Base-by-base conservation (phyloP, 2,329 filamentous ascomycete genomes). In the Cytospora piceae region DNA sequence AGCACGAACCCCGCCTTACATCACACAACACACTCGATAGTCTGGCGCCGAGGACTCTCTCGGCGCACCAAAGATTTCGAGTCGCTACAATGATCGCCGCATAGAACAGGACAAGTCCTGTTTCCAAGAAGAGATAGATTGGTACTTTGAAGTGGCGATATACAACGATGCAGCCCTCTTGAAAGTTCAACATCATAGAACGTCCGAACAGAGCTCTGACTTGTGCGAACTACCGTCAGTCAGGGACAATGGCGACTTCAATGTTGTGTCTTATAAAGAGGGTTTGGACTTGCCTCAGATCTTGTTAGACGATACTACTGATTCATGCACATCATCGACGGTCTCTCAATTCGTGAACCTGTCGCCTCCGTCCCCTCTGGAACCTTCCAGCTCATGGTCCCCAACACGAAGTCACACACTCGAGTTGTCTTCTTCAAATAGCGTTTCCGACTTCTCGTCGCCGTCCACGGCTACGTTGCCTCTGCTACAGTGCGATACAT, bases 11-110 rank as follows among this genome's bases (percentile, higher is more conserved):
- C 6, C 17, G 34, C 34, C n/a, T 42, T 46, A 29, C 15, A 4
- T 4, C 27, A 5, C 14, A 12, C 14, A 15, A 9, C 27, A 20
- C 22, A 11, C 12, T 22, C 22, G 20, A 37, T 63, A 63, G 54
- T 63, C 61, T 63, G 31, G 49, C 42, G 61, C 61, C 42, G 53
- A 39, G 61, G 39, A 15, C 29, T 22, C 11, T 15, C 57, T 59
- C 57, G 61, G 61, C 61, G 53, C 24, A 42, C 39, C 61, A 57
- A 42, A 52, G 42, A 63, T 63, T 63, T 52, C 61, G 31, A 17
- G 22, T 14, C 14, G 3, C 22, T 22, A 57, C 2, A 8, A 57
- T 57, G 53, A 57, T 63, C 53, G 52, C 61, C 53, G 42, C 53
- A 52, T 63, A 63, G 61, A 63, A 57, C 61, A 51, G 27, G 14